Percentiles rank a stretch among this genome's conserved stretches.
Evolutionary conservation across 257 asterid species (phyloP).

Genomic region (Solanum ahanhuiri): DNA sequence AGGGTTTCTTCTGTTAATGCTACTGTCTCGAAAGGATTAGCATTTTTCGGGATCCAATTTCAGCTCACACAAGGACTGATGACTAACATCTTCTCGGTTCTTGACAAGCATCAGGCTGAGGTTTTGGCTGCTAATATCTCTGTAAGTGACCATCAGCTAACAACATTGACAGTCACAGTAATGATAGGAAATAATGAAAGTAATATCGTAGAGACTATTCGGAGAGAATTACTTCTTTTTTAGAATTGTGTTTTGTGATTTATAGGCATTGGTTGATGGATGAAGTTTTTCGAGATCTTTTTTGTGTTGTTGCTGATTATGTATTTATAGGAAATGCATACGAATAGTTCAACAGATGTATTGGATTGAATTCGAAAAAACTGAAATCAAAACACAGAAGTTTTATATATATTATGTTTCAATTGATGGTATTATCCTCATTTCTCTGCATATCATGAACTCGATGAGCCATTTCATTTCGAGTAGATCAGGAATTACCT

Average conservation of each 20-base stretch:
- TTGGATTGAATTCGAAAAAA: not conserved
- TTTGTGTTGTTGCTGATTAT: not conserved
- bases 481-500: not conserved
- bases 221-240: conserved; percentile 30
- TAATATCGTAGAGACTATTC: conserved; percentile 24
- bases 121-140: conserved; percentile 43
- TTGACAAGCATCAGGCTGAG: conserved; percentile 45
- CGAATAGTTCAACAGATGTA: not conserved
- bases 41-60: conserved; percentile 41
- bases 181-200: conserved; percentile 18
- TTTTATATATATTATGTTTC: not conserved
- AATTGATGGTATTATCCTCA: not conserved
- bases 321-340: not conserved
- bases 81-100: conserved; percentile 25
- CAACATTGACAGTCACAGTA: conserved; percentile 38
- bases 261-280: not conserved
- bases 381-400: not conserved
- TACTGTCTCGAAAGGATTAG: conserved; percentile 21
- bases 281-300: not conserved
- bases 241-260: conserved; percentile 2
- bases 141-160: conserved; percentile 24
- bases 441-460: not conserved
- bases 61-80: conserved; percentile 24
- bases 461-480: not conserved
- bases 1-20: conserved; percentile 23